These are phyloP conservation scores for Ophiostoma sp. DNA, from an alignment of 2,329 filamentous ascomycete genomes.

Conservation along the genomic window DNA sequence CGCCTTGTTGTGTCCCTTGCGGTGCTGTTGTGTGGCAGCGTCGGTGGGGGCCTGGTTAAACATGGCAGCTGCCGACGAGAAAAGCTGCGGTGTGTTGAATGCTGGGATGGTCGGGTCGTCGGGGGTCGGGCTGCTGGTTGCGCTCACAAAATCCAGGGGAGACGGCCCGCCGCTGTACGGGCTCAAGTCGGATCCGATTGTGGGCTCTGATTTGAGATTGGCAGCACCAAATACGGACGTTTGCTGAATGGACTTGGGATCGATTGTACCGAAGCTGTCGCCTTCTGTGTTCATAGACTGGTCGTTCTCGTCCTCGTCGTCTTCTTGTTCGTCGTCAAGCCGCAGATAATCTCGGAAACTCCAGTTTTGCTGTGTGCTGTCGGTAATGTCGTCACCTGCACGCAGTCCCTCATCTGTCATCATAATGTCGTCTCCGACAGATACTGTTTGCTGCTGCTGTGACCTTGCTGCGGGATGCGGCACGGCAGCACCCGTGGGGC, in stretches of 20 bases:
- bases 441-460: neutral
- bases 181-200: constrained; percentile 22
- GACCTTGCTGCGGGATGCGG: neutral
- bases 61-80: constrained; percentile 27
- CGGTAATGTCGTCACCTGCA: constrained; percentile 35
- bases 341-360: constrained; percentile 42
- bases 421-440: constrained; percentile 40
- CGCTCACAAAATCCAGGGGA: constrained; percentile 54
- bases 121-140: constrained; percentile 56
- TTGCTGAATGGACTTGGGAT: constrained; percentile 38
- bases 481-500: neutral
- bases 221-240: constrained; percentile 13
- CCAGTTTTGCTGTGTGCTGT: constrained; percentile 42
- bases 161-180: constrained; percentile 28
- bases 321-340: constrained; percentile 43
- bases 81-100: constrained; percentile 25
- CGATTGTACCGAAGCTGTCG: constrained; percentile 35
- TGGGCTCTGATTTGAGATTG: constrained; percentile 10
- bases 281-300: constrained; percentile 25
- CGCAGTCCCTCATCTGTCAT: constrained; percentile 40
- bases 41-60: neutral
- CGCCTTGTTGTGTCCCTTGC: constrained; percentile 42
- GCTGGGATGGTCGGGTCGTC: constrained; percentile 23
- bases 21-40: constrained; percentile 8
- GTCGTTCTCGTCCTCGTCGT: constrained; percentile 34